Evolutionary conservation across 345 rosid species (phyloP).

Genomic region (Boechera divaricarpa): DNA sequence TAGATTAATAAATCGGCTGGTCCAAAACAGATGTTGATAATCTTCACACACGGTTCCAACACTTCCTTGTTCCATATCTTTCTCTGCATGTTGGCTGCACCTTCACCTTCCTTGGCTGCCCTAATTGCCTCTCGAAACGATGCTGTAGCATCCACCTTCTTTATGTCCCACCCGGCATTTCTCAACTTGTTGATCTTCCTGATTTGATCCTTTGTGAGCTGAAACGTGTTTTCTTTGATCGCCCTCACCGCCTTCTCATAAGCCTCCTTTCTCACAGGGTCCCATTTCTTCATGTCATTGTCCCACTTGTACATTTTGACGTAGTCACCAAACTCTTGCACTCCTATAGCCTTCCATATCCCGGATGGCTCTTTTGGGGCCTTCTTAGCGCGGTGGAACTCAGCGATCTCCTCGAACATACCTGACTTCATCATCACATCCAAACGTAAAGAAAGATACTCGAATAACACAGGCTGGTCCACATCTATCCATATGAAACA

Average conservation of each 20-base stretch:
- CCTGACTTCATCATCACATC: conserved; percentile 66
- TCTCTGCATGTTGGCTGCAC: conserved; percentile 20
- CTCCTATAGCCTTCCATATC: conserved; percentile 67
- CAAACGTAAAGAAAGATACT: conserved; percentile 55
- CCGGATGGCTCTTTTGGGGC: conserved; percentile 47
- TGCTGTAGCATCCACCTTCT: conserved; percentile 62
- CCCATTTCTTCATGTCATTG: conserved; percentile 26
- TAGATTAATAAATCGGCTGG: no score
- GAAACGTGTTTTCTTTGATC: conserved; percentile 55
- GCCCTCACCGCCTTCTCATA: conserved; percentile 58
- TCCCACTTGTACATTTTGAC: conserved; percentile 42
- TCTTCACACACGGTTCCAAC: conserved; percentile 20
- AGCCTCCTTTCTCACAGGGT: conserved; percentile 10
- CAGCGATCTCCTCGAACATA: conserved; percentile 65
- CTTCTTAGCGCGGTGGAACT: conserved; percentile 45
- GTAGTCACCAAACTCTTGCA: conserved; percentile 62
- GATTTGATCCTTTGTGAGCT: conserved; percentile 58
- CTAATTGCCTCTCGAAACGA: conserved; percentile 40
- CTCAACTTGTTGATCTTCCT: conserved; percentile 65
- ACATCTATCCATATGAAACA: conserved; percentile 66
- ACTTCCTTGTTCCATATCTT: conserved; percentile 27
- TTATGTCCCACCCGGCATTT: conserved; percentile 61
- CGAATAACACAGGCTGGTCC: conserved; percentile 53
- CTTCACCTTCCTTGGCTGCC: background rate
- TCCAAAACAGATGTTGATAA: no score